These are phyloP conservation scores for Polyporus tsugae DNA, from an alignment of 1,284 basidiomycete species.

Conservation along the genomic window DNA sequence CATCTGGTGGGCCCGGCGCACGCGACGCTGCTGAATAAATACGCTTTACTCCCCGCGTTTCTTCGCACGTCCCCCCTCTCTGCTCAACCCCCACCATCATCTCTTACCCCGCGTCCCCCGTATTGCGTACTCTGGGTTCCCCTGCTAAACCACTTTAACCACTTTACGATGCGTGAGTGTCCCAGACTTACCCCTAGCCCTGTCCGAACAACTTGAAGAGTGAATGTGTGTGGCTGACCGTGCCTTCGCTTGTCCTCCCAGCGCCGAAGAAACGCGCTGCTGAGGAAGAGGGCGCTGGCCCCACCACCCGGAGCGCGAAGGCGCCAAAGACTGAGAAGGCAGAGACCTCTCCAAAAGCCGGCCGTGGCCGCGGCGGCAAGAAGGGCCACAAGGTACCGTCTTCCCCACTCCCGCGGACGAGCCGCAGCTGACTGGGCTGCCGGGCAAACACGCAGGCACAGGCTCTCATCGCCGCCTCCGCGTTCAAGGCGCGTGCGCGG, in stretches of 20 bases:
- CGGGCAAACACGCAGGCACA: constrained; percentile 45
- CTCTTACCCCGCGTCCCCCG: constrained; percentile 10
- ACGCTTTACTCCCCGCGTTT: constrained; percentile 14
- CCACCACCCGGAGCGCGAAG: constrained; percentile 56
- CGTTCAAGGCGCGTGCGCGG: constrained; percentile 70
- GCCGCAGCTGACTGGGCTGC: not conserved
- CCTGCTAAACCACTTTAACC: constrained; percentile 34
- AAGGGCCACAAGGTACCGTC: constrained; percentile 50
- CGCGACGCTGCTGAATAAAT: constrained; percentile 19
- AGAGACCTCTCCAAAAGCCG: constrained; percentile 38
- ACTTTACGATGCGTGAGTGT: constrained; percentile 40
- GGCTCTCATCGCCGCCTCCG: constrained; percentile 54
- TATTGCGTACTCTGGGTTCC: not conserved
- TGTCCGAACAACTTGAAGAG: not conserved
- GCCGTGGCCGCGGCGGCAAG: constrained; percentile 42
- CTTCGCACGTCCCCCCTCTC: constrained; percentile 26
- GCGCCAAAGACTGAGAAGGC: constrained; percentile 60
- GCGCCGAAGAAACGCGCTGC: constrained; percentile 57
- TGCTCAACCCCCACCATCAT: constrained; percentile 17
- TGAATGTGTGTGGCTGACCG: constrained; percentile 3
- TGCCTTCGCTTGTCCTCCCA: not conserved
- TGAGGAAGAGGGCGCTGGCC: constrained; percentile 47
- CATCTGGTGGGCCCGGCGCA: not conserved
- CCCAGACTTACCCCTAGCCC: not conserved
- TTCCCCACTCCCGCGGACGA: constrained; percentile 1